Base-by-base conservation (phyloP, 2,329 filamentous ascomycete genomes). In the Periconia sp. region DNA sequence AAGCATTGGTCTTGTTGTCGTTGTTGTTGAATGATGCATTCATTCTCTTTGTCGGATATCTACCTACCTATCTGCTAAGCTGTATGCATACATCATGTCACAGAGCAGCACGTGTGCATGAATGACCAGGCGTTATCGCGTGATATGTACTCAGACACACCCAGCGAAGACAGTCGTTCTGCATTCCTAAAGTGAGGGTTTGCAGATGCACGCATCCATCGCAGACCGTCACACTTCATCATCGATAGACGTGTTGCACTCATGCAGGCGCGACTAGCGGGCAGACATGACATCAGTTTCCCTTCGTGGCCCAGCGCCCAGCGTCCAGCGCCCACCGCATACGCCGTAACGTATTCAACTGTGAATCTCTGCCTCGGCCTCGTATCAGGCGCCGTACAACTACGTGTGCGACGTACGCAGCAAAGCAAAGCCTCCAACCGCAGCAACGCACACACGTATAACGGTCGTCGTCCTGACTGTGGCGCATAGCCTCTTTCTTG, bases 391-490 rank as follows among this genome's bases (percentile, higher is more conserved):
- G n/a, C 23, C 5, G 23, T 45, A 49, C n/a, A n/a, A n/a, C n/a
- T n/a, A n/a, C n/a, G n/a, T n/a, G n/a, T n/a, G n/a, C n/a, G n/a
- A n/a, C n/a, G n/a, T n/a, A n/a, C n/a, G n/a, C n/a, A n/a, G n/a
- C n/a, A n/a, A n/a, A n/a, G 53, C 53, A 17, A 43, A 7, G 49
- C 52, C 41, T 46, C 46, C 30, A 50, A 23, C 42, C 40, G 17
- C 19, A 17, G 33, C 23, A 41, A 43, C 17, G 20, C 2, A 41
- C 19, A 11, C 35, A 35, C 40, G 18, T 18, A 30, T 8, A 45
- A 45, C 43, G 17, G 42, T 44, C 42, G 42, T 44, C 42, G 42
- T 44, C 42, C 3, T 3, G 17, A 6, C 41, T 33, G 40, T 14
- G 18, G 23, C 31, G 20, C 31, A n/a, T 18, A 11, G 41, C 10